phyloP scores from a whole-genome alignment of 2,329 filamentous ascomycete species.

The Fusarium scirpi region DNA sequence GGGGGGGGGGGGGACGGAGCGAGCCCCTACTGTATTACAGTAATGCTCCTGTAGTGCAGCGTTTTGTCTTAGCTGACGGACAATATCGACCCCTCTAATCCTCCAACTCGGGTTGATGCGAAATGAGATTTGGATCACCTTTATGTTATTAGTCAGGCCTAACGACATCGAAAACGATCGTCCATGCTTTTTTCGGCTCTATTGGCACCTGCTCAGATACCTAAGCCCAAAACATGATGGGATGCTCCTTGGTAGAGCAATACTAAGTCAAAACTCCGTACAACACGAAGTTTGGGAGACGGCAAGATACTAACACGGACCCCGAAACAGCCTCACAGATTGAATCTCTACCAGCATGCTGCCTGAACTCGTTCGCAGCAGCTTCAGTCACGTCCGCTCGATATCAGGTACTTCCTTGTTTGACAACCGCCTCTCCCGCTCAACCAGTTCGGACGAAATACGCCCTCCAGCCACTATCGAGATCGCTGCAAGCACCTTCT shows the following conservation, averaged over 20 bases:
- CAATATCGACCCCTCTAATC: not conserved
- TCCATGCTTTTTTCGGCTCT: not conserved
- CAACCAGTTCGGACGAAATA: conserved; percentile 4
- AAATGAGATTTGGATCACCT: conserved; percentile 6
- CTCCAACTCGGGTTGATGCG: conserved; percentile 1
- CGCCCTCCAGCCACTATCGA: conserved; percentile 20
- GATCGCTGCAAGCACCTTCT: conserved; percentile 11
- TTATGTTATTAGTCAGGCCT: conserved; percentile 2
- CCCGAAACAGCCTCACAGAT: conserved; percentile 21
- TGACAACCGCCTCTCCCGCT: conserved; percentile 11
- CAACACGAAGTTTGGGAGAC: not conserved
- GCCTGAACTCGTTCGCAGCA: conserved; percentile 4
- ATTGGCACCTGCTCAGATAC: not conserved
- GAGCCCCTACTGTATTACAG: conserved; percentile 10
- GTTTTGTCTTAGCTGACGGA: conserved; percentile 6
- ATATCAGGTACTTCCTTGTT: conserved; percentile 16
- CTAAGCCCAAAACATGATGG: conserved; percentile 10
- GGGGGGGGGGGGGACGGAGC: no score
- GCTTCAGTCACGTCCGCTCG: conserved; percentile 4
- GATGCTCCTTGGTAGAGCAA: conserved; percentile 5
- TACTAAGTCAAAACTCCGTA: not conserved
- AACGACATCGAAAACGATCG: not conserved
- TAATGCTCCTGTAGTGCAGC: not conserved
- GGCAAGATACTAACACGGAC: conserved; percentile 12
- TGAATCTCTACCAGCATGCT: not conserved